Conservation (phyloP, 2,329 filamentous ascomycete genomes). For the Pseudogymnoascus pannorum region DNA sequence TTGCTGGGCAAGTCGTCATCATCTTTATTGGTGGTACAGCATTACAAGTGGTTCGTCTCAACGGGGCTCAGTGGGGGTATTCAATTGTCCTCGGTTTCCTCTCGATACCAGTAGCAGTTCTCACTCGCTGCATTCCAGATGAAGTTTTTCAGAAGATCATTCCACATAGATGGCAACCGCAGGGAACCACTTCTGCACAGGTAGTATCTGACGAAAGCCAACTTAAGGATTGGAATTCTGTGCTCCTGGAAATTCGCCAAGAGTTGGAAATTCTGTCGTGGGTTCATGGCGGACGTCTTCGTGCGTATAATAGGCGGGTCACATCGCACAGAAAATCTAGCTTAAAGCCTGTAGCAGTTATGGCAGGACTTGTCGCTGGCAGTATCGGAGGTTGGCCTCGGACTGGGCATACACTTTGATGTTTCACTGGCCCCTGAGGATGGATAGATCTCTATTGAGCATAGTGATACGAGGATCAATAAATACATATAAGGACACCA, state of each 20-base stretch:
- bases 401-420: conserved; percentile 42
- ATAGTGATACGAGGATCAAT: neutral
- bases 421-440: neutral
- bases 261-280: neutral
- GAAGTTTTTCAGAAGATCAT: conserved; percentile 27
- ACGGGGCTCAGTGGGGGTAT: conserved; percentile 75
- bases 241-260: neutral
- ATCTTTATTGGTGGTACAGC: conserved; percentile 77
- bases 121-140: conserved; percentile 80
- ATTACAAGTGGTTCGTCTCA: conserved; percentile 58
- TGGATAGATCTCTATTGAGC: neutral
- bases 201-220: neutral
- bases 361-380: conserved; percentile 75
- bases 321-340: neutral
- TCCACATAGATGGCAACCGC: conserved; percentile 15
- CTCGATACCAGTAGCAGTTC: conserved; percentile 76
- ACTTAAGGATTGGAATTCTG: neutral
- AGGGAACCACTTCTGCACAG: neutral
- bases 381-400: conserved; percentile 73
- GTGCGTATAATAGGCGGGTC: neutral
- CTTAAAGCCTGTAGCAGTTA: conserved; percentile 47
- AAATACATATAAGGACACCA: neutral
- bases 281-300: neutral
- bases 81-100: conserved; percentile 75
- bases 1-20: conserved; percentile 83